Base-by-base conservation (phyloP, 2,329 filamentous ascomycete genomes). In the Xylariaceae sp. region DNA sequence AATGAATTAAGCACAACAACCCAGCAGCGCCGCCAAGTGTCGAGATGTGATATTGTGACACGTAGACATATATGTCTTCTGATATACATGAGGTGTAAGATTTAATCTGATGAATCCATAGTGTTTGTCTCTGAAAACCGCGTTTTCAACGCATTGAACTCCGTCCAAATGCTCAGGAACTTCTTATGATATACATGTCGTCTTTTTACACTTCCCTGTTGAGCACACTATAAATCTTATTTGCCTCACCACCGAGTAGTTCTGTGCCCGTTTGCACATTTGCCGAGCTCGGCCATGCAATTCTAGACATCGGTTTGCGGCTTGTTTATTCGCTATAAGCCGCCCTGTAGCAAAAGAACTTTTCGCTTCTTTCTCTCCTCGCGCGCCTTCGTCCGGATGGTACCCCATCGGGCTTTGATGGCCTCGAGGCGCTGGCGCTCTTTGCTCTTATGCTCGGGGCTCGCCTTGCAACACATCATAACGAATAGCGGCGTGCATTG, bases 401-500 rank as follows among this genome's bases (percentile, higher is more conserved):
- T 76, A 9, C 84, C 84, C 84, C 83, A 87, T 45, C 78, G 70
- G n/a, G 73, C 72, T 72, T 77, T 77, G 53, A 79, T 74, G 29
- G 74, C 73, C 52, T 81, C 78, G 57, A 77, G 56, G 67, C 76
- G 75, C 51, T 68, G 72, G 64, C 70, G 69, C 49, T 82, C 70
- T 59, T 69, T 74, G 49, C 75, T 68, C 56, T 73, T 71, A 71
- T 86, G 79, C 64, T 78, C 76, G 5, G 61, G 55, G 29, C 76
- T 72, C 18, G 81, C 75, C 49, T 77, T 73, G 65, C 78, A 79
- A 64, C 79, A 83, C 71, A 85, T 82, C 68, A 80, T 78, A 53
- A 87, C 75, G 63, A 87, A 86, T 39, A 79, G 66, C 15, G 73
- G 70, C 29, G 77, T 78, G 75, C 83, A 86, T 45, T 78, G 70